These are phyloP conservation scores for Acrocalymma vagum DNA, from an alignment of 2,329 filamentous ascomycete genomes.

Conservation along the genomic window DNA sequence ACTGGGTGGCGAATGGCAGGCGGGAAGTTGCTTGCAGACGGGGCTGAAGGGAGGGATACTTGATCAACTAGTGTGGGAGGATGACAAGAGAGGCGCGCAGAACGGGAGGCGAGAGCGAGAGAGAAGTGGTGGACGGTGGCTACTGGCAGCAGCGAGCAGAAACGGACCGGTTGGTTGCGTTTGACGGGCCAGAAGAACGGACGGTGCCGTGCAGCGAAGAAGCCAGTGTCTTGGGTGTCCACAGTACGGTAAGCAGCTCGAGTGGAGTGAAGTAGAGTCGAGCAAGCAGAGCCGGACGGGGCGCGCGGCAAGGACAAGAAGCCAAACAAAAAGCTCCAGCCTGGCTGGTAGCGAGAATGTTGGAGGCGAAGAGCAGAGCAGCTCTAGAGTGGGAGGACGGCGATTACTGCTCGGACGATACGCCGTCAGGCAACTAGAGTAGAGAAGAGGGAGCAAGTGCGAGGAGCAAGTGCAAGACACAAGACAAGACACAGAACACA, in stretches of 20 bases:
- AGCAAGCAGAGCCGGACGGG: constrained; percentile 5
- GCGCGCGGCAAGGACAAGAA: constrained; percentile 9
- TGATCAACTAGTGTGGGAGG: constrained; percentile 14
- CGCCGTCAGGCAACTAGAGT: constrained; percentile 25
- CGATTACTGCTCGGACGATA: constrained; percentile 22
- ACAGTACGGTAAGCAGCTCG: constrained; percentile 16
- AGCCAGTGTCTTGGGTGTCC: no score
- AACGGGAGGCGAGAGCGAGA: neutral
- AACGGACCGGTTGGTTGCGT: constrained; percentile 1
- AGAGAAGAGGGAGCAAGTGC: constrained; percentile 35
- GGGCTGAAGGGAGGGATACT: constrained; percentile 19
- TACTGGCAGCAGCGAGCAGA: neutral
- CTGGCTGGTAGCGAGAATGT: constrained; percentile 19
- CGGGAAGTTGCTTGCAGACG: constrained; percentile 7
- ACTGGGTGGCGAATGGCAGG: constrained; percentile 13
- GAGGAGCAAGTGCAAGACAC: no score
- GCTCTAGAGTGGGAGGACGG: constrained; percentile 27
- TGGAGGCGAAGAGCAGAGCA: constrained; percentile 7
- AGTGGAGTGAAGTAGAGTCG: no score
- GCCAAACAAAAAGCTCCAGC: constrained; percentile 16
- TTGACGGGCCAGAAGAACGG: no score
- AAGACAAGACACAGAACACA: no score
- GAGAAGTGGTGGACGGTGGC: neutral
- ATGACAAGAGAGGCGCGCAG: constrained; percentile 13
- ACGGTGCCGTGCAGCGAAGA: no score